Percentiles rank a stretch among this genome's conserved stretches.
Evolutionary conservation across 345 rosid genomes (phyloP).

Genomic region (Arabidopsis suecica): DNA sequence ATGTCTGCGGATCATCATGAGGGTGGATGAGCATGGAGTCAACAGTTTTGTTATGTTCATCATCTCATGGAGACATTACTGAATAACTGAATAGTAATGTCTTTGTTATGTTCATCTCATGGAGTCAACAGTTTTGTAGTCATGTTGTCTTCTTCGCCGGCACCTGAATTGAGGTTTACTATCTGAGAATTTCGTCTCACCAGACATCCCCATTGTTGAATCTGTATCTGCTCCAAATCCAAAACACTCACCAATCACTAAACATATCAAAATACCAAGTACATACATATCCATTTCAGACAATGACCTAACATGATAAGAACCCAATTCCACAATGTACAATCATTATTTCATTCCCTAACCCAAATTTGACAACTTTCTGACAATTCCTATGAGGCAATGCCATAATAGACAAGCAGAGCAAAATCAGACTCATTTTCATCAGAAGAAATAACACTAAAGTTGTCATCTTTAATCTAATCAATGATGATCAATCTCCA

Average conservation of each 20-base stretch:
- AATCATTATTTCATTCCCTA: neutral
- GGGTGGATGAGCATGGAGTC: constrained; percentile 41
- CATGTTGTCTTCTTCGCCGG: constrained; percentile 82
- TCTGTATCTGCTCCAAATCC: constrained; percentile 51
- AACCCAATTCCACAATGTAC: neutral
- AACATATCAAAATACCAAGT: constrained; percentile 1
- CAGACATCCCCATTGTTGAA: constrained; percentile 74
- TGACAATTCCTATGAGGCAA: neutral
- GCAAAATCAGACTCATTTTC: neutral
- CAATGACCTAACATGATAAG: constrained; percentile 8
- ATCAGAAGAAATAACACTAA: constrained; percentile 12
- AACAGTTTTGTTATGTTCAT: constrained; percentile 52
- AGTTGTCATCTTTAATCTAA: neutral
- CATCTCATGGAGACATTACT: constrained; percentile 52
- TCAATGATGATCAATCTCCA: neutral
- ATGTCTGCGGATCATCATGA: neutral
- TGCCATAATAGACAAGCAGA: constrained; percentile 3
- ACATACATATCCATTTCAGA: neutral
- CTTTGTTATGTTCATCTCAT: constrained; percentile 42
- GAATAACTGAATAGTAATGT: neutral
- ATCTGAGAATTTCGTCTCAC: constrained; percentile 75
- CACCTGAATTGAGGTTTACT: constrained; percentile 79
- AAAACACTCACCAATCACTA: constrained; percentile 33
- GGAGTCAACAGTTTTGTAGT: constrained; percentile 70
- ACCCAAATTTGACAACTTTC: neutral